Conservation (phyloP, 208 protist genomes). For the Crithidia brevicula region DNA sequence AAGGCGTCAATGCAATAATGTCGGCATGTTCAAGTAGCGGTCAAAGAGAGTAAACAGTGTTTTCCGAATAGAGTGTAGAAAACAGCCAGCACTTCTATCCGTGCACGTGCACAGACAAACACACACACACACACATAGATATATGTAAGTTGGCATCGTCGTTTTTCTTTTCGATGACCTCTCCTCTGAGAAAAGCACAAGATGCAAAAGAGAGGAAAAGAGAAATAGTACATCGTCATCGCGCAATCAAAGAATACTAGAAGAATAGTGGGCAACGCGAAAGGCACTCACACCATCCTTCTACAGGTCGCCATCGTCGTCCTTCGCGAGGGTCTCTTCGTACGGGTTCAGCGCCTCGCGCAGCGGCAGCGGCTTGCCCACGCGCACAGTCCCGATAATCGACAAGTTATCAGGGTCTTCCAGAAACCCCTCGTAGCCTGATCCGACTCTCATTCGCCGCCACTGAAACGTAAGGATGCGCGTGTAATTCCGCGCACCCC, state of each 20-base stretch:
- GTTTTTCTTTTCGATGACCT: too few species aligned
- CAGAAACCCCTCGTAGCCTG: conserved; percentile 35
- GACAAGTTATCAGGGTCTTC: conserved; percentile 34
- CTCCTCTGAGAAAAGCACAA: too few species aligned
- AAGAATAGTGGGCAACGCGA: too few species aligned
- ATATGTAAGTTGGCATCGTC: too few species aligned
- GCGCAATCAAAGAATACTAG: too few species aligned
- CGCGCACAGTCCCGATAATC: conserved; percentile 44
- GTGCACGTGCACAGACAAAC: too few species aligned
- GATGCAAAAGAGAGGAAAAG: neutral
- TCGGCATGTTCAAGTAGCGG: too few species aligned
- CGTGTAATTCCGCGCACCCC: conserved; percentile 60
- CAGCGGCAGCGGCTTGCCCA: conserved; percentile 38
- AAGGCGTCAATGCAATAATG: too few species aligned
- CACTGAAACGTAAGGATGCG: conserved; percentile 56
- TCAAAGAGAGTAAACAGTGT: too few species aligned
- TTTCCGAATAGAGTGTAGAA: too few species aligned
- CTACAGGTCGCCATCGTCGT: conserved; percentile 38
- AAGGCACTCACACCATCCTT: neutral
- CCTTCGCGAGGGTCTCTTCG: conserved; percentile 15
- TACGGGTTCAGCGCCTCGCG: conserved; percentile 21
- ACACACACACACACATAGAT: too few species aligned
- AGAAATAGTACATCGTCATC: neutral
- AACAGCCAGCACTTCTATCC: too few species aligned
- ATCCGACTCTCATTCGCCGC: conserved; percentile 25